Evolutionary conservation across 2,329 filamentous ascomycete species (phyloP), one percentile per base, ranked within the genome.

Genomic region (Daldinia sp.): DNA sequence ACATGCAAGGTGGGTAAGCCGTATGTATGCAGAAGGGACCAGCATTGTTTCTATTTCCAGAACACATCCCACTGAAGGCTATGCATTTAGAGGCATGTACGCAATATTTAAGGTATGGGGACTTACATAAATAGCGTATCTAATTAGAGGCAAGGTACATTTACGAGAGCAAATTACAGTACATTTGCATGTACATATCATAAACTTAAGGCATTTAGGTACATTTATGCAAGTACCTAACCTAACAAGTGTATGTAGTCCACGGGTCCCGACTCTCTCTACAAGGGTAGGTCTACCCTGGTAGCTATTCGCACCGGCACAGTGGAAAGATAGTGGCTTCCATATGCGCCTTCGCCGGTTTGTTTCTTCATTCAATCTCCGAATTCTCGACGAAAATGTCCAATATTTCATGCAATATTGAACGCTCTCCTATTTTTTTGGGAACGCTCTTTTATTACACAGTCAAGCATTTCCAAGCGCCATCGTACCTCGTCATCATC

Each of bases 11-110:
- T 28, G 13, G 15, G 23, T 23, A 13, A 13, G 26, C 12, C n/a
- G 26, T 26, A 30, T 51, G 10, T 4, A 26, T 51, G 28, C 26
- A 51, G 15, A 10, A 5, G 30, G 30, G 7, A 33, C 30, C 30
- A 33, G 30, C 33, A 2, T 51, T 51, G 33, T 54, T 54, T 54
- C 51, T 54, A 54, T 54, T 54, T 54, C 33, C 18, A 54, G 51
- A 54, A 54, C 13, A 54, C 51, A 20, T 20, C 9, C 30, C 51
- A 54, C 30, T 2, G 12, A 54, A 35, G 51, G 51, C 33, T 51
- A 51, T 51, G 46, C 46, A 51, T 51, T 51, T 51, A 51, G 5
- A 51, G 15, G 46, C 46, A 51, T 51, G 46, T 33, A 33, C 46
- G 46, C 6, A 30, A 51, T 33, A 51, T 51, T 51, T 12, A 30